Evolutionary conservation across 768 basidiomycete genomes (phyloP), one percentile per base, ranked within the genome.

Genomic region (Macrolepiota fuliginosa): DNA sequence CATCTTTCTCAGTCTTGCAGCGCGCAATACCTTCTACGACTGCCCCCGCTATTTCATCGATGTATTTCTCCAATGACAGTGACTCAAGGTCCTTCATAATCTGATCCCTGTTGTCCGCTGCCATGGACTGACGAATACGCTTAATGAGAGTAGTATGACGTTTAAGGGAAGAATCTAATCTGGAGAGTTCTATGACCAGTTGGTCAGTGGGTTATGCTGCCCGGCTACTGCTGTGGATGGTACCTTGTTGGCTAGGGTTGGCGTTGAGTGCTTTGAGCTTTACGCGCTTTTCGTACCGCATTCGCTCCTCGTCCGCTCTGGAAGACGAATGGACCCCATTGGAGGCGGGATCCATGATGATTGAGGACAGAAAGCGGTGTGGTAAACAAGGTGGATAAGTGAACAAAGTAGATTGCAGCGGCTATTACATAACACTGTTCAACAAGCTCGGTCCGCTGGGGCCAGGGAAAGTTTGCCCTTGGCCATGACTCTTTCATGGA

Each of bases 111-210:
- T 93, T 89, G 67, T 94, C 92, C 40, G 81, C 71, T 15, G 89
- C 91, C 68, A 98, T 81, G 17, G 93, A 92, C 70, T 90, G 92
- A 50, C 90, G 87, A 67, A 98, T 90, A 49, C 92, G 89, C 74
- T 96, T 98, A 65, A 97, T 95, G 64, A 98, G 83, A 5, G 94
- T 92, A 1, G 95, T 98, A 74, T 99, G 96, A 6, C 94, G 89
- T 76, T 94, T 98, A 61, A 99, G 76, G 47, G 97, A 98, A 2
- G 97, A 94, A 74, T 98, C 97, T 24, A 95, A 81, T 71, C 87
- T 94, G 22, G 83, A 78, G 10, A 84, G 78, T 71, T 89, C 93
- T 94, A 35, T 22, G 51, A 6, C 19, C 11, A 12, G 32, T 22
- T 27, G 11, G 27, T 59, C 3, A 60, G 36, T 37, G 29, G 3